Evolutionary conservation across 805 yeast species (phyloP), one percentile per base, ranked within the genome.

Genomic region (Candida tibetensis): DNA sequence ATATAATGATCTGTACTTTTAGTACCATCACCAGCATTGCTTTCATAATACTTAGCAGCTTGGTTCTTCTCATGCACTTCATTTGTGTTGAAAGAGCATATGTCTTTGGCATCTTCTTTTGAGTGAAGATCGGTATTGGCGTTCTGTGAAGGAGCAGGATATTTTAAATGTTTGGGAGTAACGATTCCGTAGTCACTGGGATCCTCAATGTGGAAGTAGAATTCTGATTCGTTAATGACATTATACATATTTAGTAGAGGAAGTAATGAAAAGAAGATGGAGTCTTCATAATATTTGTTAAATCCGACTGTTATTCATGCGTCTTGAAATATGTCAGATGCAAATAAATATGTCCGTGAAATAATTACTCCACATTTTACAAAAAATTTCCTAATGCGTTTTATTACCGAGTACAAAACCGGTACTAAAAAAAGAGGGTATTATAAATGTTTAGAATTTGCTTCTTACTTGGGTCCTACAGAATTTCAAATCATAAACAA

Each of bases 1-100:
- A 63, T 32, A 39, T 60, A 55, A 27, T 65, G 71, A 38, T 64
- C 69, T 1, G 53, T 34, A 7, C 65, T 61, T 28, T 44, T 41
- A 2, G 71, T 57, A 5, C 71, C 71, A 41, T 65, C 71, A 3
- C 71, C 71, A 14, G 71, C 69, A 41, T 64, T 62, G 38, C 64
- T 57, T 41, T 64, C 64, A 29, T 44, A 43, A 34, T 51, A 60
- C 34, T 55, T 58, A 17, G 38, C 47, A 13, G 7, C 14, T 16
- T 29, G 32, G 19, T 21, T 14, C 17, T 22, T 14, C 13, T 27
- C 13, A 14, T 6, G 13, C n/a, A 7, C 29, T 21, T 21, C 9
- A 7, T 7, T 7, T 21, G 10, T 10, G 7, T 21, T 10, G 10
- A 10, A 7, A 7, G 10, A 10, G 10, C 25, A 21, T 21, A 7